Base-by-base conservation (phyloP, 2,329 filamentous ascomycete genomes). In the Arthrinium puccinioides region DNA sequence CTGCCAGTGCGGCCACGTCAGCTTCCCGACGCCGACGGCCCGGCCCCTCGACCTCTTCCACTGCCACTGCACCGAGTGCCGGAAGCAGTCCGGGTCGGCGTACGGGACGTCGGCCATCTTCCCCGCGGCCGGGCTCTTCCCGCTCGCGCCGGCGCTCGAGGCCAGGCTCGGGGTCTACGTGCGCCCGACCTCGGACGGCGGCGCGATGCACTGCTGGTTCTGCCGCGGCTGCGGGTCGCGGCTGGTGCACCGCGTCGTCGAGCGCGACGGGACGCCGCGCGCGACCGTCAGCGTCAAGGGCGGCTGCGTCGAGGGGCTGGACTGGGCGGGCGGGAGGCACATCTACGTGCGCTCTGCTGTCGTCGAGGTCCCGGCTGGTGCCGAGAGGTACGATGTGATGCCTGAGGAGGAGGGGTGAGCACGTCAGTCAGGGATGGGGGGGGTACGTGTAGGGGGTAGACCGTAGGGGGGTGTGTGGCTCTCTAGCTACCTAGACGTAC, bases 21-120 rank as follows among this genome's bases (percentile, higher is more conserved):
- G 50, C 13, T 59, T 68, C 44, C 51, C 48, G 21, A 58, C 62
- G 5, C 57, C 62, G 2, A 49, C 46, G 6, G 50, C 56, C 1
- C 36, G 57, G 15, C 62, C 63, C 5, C 38, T 60, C 18, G 53
- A 51, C 6, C 47, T 68, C 15, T 66, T 60, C 47, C 58, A 63
- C 51, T 71, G 67, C 47, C 67, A 70, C 52, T 70, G 67, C 47
- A 53, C 57, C 33, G 59, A 69, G 37, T 70, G 67, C 43, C 66
- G 60, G 29, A 64, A 55, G 36, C 66, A 70, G 42, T 63, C 64
- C 0, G 54, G 55, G 4, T 69, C 66, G 1, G 66, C 66, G 3
- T 70, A 67, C 43, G 66, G 66, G 18, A 64, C 61, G 2, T 67
- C 66, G 0, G 64, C 65, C 39, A 57, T 66, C 39, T 70, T 63